phyloP scores from a whole-genome alignment of 2,329 filamentous ascomycete species.

The Cryphonectria carpinicola region DNA sequence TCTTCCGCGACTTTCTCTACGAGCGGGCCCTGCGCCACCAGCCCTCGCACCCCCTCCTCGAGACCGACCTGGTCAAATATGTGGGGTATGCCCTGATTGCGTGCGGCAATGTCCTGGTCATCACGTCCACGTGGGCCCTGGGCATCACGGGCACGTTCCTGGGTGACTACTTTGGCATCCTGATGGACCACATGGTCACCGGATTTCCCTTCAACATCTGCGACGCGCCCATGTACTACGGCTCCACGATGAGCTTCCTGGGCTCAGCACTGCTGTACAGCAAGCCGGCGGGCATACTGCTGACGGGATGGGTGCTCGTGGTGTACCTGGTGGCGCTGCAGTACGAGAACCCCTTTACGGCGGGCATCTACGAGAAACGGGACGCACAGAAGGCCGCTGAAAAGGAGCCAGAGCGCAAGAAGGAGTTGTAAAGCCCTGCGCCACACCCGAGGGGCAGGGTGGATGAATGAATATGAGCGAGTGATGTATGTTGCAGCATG shows the following conservation, averaged over 20 bases:
- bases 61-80: constrained; percentile 61
- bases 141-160: constrained; percentile 95
- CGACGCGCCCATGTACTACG: constrained; percentile 94
- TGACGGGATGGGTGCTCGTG: constrained; percentile 75
- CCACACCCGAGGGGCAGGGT: not conserved
- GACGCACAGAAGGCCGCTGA: constrained; percentile 57
- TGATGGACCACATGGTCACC: constrained; percentile 94
- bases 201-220: constrained; percentile 95
- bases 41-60: constrained; percentile 75
- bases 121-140: constrained; percentile 88
- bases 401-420: constrained; percentile 50
- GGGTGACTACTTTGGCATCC: constrained; percentile 97
- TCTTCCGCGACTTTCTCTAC: constrained; percentile 87
- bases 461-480: not conserved
- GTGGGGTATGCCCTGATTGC: constrained; percentile 73
- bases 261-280: constrained; percentile 83
- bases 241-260: constrained; percentile 88
- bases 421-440: constrained; percentile 47
- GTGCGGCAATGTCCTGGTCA: constrained; percentile 79
- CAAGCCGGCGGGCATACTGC: constrained; percentile 81
- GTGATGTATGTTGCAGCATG: not conserved
- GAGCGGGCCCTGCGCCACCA: constrained; percentile 77
- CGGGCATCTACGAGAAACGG: constrained; percentile 87
- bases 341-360: constrained; percentile 95
- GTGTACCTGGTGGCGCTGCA: constrained; percentile 80